phyloP scores from a whole-genome alignment of 371 early-diverging fungal species.

The Haplosporangium sp. region DNA sequence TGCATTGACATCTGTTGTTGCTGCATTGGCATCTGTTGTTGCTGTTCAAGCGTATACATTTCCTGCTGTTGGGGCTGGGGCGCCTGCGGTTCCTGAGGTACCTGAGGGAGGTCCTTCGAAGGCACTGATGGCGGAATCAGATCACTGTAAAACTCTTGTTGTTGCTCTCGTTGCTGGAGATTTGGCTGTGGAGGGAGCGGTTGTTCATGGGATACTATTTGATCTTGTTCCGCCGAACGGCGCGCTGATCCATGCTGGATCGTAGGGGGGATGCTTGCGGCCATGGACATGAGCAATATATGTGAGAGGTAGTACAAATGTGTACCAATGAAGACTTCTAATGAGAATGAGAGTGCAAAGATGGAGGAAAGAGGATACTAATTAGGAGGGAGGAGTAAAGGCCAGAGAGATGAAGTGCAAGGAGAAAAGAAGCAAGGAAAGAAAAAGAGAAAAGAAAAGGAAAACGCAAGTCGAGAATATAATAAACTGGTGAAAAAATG shows the following conservation, averaged over 20 bases:
- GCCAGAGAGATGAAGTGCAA: not conserved
- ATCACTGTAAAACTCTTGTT: slow-evolving; percentile 1
- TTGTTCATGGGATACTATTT: slow-evolving; percentile 1
- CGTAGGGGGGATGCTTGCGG: slow-evolving; percentile 26
- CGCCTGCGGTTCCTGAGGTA: not conserved
- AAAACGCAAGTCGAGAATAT: slow-evolving; percentile 1
- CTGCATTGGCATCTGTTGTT: not conserved
- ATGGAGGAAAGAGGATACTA: not conserved
- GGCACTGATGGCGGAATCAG: not conserved
- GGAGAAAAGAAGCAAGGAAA: not conserved
- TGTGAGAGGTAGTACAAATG: not conserved
- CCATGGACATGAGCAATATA: slow-evolving; percentile 12
- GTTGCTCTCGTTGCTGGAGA: slow-evolving; percentile 9
- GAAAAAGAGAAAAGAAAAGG: slow-evolving; percentile 6
- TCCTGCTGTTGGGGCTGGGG: not conserved
- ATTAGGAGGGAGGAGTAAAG: not conserved
- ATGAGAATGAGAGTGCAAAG: not conserved
- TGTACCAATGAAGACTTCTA: not conserved
- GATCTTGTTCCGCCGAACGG: not conserved
- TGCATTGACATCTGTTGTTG: slow-evolving; percentile 5
- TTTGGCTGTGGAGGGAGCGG: not conserved
- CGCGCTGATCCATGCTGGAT: slow-evolving; percentile 17
- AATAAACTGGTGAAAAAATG: not conserved
- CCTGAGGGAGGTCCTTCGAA: slow-evolving; percentile 8
- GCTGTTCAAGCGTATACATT: not conserved